Evolutionary conservation across 345 rosid genomes (phyloP), one percentile per base, ranked within the genome.

Genomic region (Euphorbia peplus): DNA sequence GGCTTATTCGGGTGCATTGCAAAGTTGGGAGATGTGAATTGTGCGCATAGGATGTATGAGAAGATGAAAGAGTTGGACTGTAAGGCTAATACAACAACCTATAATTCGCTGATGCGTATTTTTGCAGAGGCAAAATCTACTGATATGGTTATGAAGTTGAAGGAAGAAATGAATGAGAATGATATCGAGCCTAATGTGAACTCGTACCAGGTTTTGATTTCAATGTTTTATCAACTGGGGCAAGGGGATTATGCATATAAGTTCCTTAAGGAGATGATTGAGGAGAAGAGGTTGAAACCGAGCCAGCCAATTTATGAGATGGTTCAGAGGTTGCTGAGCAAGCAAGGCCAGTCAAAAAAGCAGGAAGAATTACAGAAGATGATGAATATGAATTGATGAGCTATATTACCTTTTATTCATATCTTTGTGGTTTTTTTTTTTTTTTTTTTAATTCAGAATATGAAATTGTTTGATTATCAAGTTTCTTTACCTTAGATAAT

Each of bases 231-330:
- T 72, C 88, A 83, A 61, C 89, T 84, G 91, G 95, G 96, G 50
- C 96, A 93, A 65, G 91, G 98, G 98, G 91, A 88, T 56, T 84
- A 93, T 83, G 97, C 96, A 6, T 86, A 89, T 78, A 89, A 85
- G 81, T 72, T 78, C 37, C 82, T 91, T 35, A 77, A 67, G 60
- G 97, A 91, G 76, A 93, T 93, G 98, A 82, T 91, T 10, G 95
- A 86, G 76, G 96, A 84, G 70, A 93, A 89, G 76, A 75, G 91
- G 79, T 78, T 89, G 78, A 83, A 77, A 68, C 97, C 98, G 14
- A 86, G 88, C 60, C 18, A 80, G 75, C 74, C 77, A 5, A 76
- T 86, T 22, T 89, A 93, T 30, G 79, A 85, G 65, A 85, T 82
- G 96, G 96, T 93, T 66, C 83, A 89, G 64, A 72, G 68, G 78